Evolutionary conservation across 495 filamentous ascomycete genomes (phyloP), one percentile per base, ranked within the genome.

Genomic region (Cercophora newfieldiana): DNA sequence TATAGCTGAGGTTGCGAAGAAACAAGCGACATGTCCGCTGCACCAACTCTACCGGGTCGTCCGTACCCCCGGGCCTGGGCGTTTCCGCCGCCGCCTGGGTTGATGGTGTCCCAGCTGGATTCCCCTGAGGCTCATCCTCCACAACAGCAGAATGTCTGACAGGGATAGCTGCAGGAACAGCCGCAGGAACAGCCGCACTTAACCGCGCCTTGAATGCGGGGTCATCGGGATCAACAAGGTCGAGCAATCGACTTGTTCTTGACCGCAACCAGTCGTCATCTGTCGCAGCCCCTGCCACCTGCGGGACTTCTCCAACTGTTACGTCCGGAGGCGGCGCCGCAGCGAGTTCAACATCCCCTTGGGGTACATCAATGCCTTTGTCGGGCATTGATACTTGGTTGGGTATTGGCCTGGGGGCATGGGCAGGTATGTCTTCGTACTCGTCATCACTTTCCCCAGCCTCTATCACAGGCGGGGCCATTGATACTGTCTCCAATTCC

Each of bases 231-330:
- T 94, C 92, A 22, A 91, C 81, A 22, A 98, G 79, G 72, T 93
- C 96, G 37, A 98, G 82, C 54, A 97, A 78, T 68, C 96, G 87
- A 75, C 89, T 97, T n/a, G 93, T 97, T 68, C 91, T 89, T 48
- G 91, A 96, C 48, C 95, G 88, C 57, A 97, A 82, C 95, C 95
- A 99, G 74, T 99, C 95, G 53, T 86, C 84, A 74, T 99, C 96
- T 12, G 89, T 89, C 22, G 86, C 81, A 57, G 78, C 72, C 14
- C 60, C 68, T 18, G 67, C 29, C 22, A 67, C 65, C 44, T 65
- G 66, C 19, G 60, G 65, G 18, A 57, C 65, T 53, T 67, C 61
- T 53, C 48, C 53, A 58, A 65, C 24, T 26, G 49, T 37, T 22
- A 67, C 59, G 21, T 68, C 71, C 58, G 29, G 57, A 30, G 61